Percentiles rank a stretch among this genome's conserved stretches.
Conservation (phyloP, 139 green algal species). For the Chlamydomonas sp. region DNA sequence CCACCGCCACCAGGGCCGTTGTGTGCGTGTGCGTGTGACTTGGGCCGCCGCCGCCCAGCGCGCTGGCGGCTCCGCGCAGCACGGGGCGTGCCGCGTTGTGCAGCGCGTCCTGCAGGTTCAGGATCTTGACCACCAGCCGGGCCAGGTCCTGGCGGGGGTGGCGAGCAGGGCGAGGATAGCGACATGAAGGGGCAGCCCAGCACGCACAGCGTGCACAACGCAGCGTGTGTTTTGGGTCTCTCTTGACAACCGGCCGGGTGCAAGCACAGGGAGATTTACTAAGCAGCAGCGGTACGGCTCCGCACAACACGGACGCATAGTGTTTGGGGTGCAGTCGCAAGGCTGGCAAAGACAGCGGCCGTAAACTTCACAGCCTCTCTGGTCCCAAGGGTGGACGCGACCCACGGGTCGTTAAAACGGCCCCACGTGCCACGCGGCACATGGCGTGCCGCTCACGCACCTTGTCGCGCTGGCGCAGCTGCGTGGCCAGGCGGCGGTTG, state of each 20-base stretch:
- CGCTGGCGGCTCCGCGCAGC: not conserved
- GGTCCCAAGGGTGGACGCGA: not conserved
- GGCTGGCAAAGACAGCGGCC: not conserved
- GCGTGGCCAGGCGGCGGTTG: constrained; percentile 14
- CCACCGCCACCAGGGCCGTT: no score
- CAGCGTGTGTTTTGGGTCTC: not conserved
- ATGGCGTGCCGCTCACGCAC: not conserved
- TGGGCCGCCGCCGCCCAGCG: not conserved
- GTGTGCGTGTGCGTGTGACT: not conserved
- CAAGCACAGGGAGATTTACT: not conserved
- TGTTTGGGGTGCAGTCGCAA: no score
- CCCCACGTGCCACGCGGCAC: not conserved
- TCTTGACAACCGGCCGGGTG: not conserved
- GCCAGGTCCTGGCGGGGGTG: constrained; percentile 17
- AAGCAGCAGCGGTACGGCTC: no score
- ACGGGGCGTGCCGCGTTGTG: constrained; percentile 8
- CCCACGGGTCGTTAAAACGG: not conserved
- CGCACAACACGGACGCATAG: no score
- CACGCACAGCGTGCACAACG: not conserved
- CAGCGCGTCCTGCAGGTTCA: constrained; percentile 40
- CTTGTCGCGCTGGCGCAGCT: constrained; percentile 36
- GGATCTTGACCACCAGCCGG: constrained; percentile 44
- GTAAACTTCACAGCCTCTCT: not conserved
- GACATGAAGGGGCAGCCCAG: not conserved
- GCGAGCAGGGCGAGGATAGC: no score